phyloP scores from a whole-genome alignment of 2,329 filamentous ascomycete species.

The Sporothrix variecibatus region DNA sequence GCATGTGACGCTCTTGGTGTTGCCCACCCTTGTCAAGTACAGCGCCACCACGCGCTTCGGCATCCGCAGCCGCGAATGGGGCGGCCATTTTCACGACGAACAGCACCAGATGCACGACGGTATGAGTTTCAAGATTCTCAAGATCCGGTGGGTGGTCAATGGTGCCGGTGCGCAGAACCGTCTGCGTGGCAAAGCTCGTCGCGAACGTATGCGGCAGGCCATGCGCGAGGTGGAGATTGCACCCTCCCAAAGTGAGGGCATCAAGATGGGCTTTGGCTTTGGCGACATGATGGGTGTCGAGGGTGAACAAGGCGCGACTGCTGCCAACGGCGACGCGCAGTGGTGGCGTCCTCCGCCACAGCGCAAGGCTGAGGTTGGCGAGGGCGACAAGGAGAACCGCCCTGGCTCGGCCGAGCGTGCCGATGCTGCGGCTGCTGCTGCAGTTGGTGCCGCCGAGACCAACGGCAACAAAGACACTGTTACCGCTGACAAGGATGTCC shows the following conservation, averaged over 20 bases:
- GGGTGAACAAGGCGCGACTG: neutral
- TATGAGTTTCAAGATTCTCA: conserved; percentile 82
- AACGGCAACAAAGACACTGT: neutral
- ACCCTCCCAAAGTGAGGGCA: conserved; percentile 33
- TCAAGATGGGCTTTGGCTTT: conserved; percentile 38
- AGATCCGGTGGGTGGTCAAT: conserved; percentile 80
- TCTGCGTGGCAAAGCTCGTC: conserved; percentile 56
- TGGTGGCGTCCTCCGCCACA: conserved; percentile 22
- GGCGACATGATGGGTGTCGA: neutral
- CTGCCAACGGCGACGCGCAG: conserved; percentile 12
- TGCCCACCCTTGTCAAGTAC: conserved; percentile 79
- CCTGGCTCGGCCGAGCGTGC: conserved; percentile 30
- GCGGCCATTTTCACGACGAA: conserved; percentile 38
- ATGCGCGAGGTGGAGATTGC: conserved; percentile 53
- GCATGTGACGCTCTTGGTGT: conserved; percentile 81
- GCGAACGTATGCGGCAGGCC: conserved; percentile 59
- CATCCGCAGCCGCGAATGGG: conserved; percentile 79
- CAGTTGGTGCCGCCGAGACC: neutral
- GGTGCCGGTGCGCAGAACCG: conserved; percentile 64
- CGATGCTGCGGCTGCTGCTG: neutral
- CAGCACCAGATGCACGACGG: conserved; percentile 65
- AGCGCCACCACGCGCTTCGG: conserved; percentile 74
- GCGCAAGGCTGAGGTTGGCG: conserved; percentile 36
- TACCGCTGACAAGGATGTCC: neutral
- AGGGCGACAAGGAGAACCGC: conserved; percentile 53